phyloP scores from a whole-genome alignment of 1,284 basidiomycete species.

The Microbotryum lychnidis-dioicae region DNA sequence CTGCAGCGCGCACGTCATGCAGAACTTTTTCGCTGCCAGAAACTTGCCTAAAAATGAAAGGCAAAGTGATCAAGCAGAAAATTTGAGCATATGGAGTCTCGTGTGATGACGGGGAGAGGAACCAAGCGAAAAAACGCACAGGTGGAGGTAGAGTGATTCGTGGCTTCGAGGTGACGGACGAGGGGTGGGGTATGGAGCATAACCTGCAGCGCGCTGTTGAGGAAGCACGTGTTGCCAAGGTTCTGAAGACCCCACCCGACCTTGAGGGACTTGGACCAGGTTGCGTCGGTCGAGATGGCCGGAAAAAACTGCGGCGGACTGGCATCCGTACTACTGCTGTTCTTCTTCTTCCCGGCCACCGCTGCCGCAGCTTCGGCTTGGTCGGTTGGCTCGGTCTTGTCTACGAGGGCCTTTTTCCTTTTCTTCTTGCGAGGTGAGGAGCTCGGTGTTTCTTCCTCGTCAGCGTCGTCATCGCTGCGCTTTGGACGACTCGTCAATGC shows the following conservation, averaged over 20 bases:
- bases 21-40: slow-evolving; percentile 47
- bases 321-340: neutral
- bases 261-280: slow-evolving; percentile 30
- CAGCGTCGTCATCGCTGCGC: too few species aligned
- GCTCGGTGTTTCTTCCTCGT: too few species aligned
- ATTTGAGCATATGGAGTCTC: too few species aligned
- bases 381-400: too few species aligned
- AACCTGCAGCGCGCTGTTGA: slow-evolving; percentile 92
- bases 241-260: slow-evolving; percentile 70
- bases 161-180: slow-evolving; percentile 50
- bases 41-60: slow-evolving; percentile 28
- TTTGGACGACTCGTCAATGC: too few species aligned
- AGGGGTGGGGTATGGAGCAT: slow-evolving; percentile 89
- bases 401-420: too few species aligned
- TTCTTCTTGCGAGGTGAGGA: too few species aligned
- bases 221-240: slow-evolving; percentile 92
- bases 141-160: slow-evolving; percentile 48
- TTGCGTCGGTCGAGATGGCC: slow-evolving; percentile 27
- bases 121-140: slow-evolving; percentile 41
- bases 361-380: neutral
- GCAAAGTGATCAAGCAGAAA: too few species aligned
- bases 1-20: slow-evolving; percentile 66
- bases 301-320: slow-evolving; percentile 14
- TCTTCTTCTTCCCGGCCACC: neutral
- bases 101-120: neutral